Base-by-base conservation (phyloP, 768 basidiomycete genomes). In the Lepiota venenata region DNA sequence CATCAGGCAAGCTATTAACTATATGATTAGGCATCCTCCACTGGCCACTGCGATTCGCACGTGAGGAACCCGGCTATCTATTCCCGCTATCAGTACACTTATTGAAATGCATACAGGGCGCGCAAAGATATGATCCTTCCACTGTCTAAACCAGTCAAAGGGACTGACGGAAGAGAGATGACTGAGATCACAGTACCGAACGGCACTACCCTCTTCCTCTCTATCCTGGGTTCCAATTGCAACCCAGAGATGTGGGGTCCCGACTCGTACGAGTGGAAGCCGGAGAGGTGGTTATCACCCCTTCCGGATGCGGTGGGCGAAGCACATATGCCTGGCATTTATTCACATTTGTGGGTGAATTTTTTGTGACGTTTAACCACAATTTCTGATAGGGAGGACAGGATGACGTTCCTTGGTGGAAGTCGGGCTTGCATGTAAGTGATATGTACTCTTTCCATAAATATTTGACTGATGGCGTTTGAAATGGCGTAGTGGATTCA, bases 231-330 rank as follows among this genome's bases (percentile, higher is more conserved):
- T n/a, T 60, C 71, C 16, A 80, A 81, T 58, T 62, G 69, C 2
- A 71, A 74, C 58, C 67, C 67, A 11, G 65, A 64, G 0, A 58
- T 79, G 2, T 81, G 78, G 79, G 80, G 79, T 8, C 60, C 64
- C 10, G 78, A 82, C 55, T 71, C 74, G 1, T 52, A 61, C n/a
- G 73, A 78, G 51, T 80, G 77, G 77, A 79, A 77, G 57, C 79
- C 79, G 1, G 77, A 80, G 58, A 64, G 79, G 16, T 81, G 79
- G 79, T 64, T 79, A 1, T 58, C 64, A 2, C 68, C 69, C 0
- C 63, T 76, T 15, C 77, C 76, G 6, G 61, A 70, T 6, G 47
- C 60, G n/a, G 60, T 79, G 1, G 52, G 50, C 1, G 64, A 71
- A 11, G 74, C 75, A 3, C 70, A 65, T 21, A 64, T 76, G 10